Conservation (phyloP, 2,329 filamentous ascomycete species). For the Macrophomina phaseolina region DNA sequence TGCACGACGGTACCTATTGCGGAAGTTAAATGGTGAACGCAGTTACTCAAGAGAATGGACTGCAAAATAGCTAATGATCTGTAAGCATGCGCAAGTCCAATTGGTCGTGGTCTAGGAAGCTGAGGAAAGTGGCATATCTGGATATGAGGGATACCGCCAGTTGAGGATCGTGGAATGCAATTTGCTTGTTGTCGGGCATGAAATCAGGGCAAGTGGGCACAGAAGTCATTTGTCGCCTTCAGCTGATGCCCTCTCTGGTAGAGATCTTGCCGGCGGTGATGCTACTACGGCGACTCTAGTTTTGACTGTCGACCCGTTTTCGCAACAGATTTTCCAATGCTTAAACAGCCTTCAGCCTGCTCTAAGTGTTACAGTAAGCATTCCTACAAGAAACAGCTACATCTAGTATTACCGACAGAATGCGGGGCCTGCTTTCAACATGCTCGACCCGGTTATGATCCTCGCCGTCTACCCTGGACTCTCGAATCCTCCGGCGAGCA, state of each 20-base stretch:
- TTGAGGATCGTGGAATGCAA: not conserved
- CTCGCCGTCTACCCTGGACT: not conserved
- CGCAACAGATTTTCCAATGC: not conserved
- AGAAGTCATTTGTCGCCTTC: too few relatives aligned
- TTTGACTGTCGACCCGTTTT: not conserved
- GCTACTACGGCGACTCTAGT: not conserved
- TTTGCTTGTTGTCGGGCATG: not conserved
- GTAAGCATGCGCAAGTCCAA: not conserved
- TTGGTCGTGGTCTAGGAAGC: not conserved
- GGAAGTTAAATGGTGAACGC: not conserved
- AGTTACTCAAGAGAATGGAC: too few relatives aligned
- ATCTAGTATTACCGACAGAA: not conserved
- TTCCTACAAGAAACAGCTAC: not conserved
- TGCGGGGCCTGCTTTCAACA: not conserved
- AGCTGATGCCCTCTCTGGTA: not conserved
- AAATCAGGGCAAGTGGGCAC: not conserved
- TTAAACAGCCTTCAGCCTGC: not conserved
- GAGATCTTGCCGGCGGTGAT: not conserved
- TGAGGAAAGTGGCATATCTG: not conserved
- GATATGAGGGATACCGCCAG: not conserved
- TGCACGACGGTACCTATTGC: not conserved
- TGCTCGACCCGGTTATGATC: not conserved
- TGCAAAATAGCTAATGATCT: not conserved
- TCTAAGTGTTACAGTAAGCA: not conserved
- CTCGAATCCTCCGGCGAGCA: slow-evolving; percentile 1